These are phyloP conservation scores for Rutidosis leptorrhynchoides DNA, from an alignment of 129 eudicot genomes.

Conservation along the genomic window DNA sequence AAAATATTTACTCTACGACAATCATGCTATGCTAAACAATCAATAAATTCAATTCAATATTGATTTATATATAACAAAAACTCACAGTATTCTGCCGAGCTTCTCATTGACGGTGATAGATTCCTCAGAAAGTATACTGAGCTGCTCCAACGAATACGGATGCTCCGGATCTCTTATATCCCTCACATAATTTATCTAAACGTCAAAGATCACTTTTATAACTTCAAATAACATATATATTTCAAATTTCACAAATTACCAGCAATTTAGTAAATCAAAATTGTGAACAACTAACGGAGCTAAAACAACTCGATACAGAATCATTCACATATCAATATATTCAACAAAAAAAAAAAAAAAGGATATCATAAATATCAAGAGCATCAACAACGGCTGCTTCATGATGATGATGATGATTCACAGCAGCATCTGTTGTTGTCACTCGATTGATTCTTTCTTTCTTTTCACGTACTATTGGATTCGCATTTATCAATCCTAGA, in stretches of 20 bases:
- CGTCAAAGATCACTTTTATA: conserved; percentile 55
- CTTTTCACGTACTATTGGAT: conserved; percentile 85
- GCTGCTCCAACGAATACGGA: conserved; percentile 87
- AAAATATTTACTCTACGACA: neutral
- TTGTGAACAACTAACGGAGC: neutral
- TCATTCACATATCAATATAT: neutral
- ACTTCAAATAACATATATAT: neutral
- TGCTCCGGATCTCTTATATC: conserved; percentile 95
- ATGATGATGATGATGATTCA: conserved; percentile 35
- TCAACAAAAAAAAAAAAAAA: conserved; percentile 5
- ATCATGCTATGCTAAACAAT: neutral
- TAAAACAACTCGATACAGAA: neutral
- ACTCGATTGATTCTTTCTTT: conserved; percentile 63
- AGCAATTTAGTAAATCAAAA: neutral
- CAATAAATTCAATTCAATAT: neutral
- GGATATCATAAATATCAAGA: conserved; percentile 95
- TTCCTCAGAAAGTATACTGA: conserved; percentile 78
- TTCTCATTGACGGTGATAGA: conserved; percentile 78
- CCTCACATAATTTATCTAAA: conserved; percentile 52
- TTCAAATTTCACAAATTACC: neutral
- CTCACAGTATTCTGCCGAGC: conserved; percentile 72
- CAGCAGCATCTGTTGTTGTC: conserved; percentile 10
- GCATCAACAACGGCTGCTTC: conserved; percentile 59
- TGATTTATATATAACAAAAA: neutral
- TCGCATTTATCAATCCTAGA: conserved; percentile 74